phyloP scores from a whole-genome alignment of 495 filamentous ascomycete genomes.

The Immersiella caudata region DNA sequence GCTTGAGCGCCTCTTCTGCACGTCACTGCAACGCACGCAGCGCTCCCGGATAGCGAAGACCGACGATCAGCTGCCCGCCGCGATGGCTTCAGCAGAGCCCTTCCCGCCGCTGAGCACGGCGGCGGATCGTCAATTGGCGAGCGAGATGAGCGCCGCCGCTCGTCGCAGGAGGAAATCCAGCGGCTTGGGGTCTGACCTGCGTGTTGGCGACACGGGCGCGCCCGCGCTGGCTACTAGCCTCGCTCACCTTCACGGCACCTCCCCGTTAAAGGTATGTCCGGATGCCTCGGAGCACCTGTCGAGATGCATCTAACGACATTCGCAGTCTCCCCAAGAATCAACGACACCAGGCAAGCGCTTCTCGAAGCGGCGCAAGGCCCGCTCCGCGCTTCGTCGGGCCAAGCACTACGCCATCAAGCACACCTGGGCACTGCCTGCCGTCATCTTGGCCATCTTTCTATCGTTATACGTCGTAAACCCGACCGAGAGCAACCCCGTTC shows the following conservation, averaged over 20 bases:
- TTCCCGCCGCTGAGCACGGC: constrained; percentile 51
- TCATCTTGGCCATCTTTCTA: constrained; percentile 66
- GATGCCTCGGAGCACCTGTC: neutral
- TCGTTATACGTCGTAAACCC: constrained; percentile 77
- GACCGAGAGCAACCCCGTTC: constrained; percentile 76
- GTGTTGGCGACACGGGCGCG: constrained; percentile 53
- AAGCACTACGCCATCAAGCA: constrained; percentile 69
- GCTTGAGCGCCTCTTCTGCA: neutral
- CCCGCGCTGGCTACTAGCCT: constrained; percentile 49
- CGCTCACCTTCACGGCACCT: constrained; percentile 35
- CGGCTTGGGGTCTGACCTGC: constrained; percentile 46
- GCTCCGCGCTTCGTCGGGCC: constrained; percentile 65
- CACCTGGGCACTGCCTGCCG: constrained; percentile 79
- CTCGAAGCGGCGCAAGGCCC: constrained; percentile 60
- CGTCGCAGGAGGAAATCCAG: constrained; percentile 54
- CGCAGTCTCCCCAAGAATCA: constrained; percentile 24
- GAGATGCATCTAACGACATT: neutral
- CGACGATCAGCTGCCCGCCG: neutral
- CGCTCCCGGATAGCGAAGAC: neutral
- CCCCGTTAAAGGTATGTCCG: constrained; percentile 27
- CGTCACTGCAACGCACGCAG: neutral
- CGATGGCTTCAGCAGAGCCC: constrained; percentile 38
- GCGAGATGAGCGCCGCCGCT: constrained; percentile 33
- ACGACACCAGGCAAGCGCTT: constrained; percentile 45
- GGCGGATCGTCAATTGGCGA: constrained; percentile 43